phyloP scores from a whole-genome alignment of 306 rosid genomes.

The Spatholobus suberectus region DNA sequence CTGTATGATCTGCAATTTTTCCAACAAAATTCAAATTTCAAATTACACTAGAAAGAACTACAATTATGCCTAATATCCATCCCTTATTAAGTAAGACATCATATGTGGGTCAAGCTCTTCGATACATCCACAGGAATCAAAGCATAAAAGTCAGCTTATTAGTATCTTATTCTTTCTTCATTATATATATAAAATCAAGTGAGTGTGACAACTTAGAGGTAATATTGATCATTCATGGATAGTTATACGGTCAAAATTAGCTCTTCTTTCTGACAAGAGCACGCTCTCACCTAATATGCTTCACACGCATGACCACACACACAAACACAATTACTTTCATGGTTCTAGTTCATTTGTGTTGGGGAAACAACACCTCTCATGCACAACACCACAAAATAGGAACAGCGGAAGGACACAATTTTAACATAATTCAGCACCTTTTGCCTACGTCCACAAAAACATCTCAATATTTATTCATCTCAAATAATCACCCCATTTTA shows the following conservation, averaged over 20 bases:
- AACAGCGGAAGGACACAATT: too few species aligned
- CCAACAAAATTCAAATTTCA: slow-evolving; percentile 28
- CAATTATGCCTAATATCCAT: slow-evolving; percentile 48
- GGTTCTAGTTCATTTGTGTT: neutral
- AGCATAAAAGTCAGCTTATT: neutral
- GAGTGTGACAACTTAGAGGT: neutral
- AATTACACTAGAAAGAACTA: neutral
- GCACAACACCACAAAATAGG: too few species aligned
- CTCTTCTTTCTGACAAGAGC: neutral
- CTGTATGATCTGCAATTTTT: slow-evolving; percentile 57
- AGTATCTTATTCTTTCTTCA: neutral
- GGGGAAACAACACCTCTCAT: too few species aligned
- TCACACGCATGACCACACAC: neutral
- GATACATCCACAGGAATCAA: neutral
- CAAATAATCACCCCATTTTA: too few species aligned
- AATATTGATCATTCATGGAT: neutral
- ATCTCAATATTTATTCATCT: too few species aligned
- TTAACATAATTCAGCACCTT: too few species aligned
- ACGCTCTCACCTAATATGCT: neutral
- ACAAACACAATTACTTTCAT: neutral
- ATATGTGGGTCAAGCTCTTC: neutral
- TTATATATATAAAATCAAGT: too few species aligned
- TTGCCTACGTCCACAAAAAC: too few species aligned
- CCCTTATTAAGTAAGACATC: neutral
- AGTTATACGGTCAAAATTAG: neutral